Evolutionary conservation across 2,329 filamentous ascomycete species (phyloP).

Genomic region (Fusarium sp.): DNA sequence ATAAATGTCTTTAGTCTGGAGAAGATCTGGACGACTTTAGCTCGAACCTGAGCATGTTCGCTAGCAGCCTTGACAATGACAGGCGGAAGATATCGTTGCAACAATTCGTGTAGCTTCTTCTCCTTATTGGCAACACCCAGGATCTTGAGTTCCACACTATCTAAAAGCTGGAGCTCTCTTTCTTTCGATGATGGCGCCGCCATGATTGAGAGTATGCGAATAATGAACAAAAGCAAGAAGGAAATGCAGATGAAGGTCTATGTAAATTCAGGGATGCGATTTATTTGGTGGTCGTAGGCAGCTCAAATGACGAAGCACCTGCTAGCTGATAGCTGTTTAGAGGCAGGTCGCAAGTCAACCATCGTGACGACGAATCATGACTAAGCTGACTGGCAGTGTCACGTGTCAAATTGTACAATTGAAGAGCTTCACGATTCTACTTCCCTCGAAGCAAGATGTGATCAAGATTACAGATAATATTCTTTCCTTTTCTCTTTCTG

Average conservation of each 20-base stretch:
- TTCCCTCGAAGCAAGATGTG: not conserved
- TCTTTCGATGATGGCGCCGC: constrained; percentile 62
- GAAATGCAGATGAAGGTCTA: not conserved
- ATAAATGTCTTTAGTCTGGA: constrained; percentile 66
- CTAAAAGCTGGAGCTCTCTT: constrained; percentile 83
- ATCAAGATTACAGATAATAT: too few species aligned
- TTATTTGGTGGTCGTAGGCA: constrained; percentile 32
- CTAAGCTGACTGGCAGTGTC: constrained; percentile 34
- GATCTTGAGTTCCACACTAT: constrained; percentile 87
- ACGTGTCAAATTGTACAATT: constrained; percentile 13
- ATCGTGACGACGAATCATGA: constrained; percentile 38
- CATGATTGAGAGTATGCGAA: constrained; percentile 46
- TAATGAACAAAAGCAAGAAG: not conserved
- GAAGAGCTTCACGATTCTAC: too few species aligned
- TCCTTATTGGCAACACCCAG: constrained; percentile 83
- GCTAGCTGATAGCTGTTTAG: constrained; percentile 14
- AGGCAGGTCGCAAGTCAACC: constrained; percentile 37
- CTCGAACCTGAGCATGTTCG: constrained; percentile 80
- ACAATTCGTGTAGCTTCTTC: constrained; percentile 79
- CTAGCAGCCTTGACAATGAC: constrained; percentile 88
- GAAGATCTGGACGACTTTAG: constrained; percentile 71
- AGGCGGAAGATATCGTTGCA: constrained; percentile 83
- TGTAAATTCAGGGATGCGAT: not conserved
- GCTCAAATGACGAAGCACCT: constrained; percentile 37
- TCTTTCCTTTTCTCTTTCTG: too few species aligned